phyloP scores from a whole-genome alignment of 2,329 filamentous ascomycete genomes.

The Aspergillus vadensis region DNA sequence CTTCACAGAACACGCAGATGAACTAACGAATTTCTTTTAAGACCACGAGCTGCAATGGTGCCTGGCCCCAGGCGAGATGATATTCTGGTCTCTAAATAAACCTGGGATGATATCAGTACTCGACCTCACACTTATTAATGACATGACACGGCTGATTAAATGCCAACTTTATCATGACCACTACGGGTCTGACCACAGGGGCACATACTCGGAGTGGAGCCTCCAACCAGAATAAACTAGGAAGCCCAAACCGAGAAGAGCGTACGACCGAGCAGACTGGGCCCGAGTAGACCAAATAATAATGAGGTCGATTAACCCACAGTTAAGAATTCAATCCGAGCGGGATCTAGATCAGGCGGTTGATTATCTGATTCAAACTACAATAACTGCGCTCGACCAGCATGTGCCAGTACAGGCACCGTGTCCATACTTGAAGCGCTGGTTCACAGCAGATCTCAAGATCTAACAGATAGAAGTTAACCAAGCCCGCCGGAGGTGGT shows the following conservation, averaged over 20 bases:
- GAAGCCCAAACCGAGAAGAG: conserved; percentile 13
- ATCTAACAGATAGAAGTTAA: conserved; percentile 25
- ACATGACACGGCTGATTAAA: conserved; percentile 19
- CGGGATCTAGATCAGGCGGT: too few species aligned
- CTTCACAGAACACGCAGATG: conserved; percentile 14
- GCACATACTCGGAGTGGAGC: conserved; percentile 25
- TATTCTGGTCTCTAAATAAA: conserved; percentile 7
- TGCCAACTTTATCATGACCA: conserved; percentile 28
- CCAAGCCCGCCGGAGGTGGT: conserved; percentile 21
- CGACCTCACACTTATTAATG: conserved; percentile 21
- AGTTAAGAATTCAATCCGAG: conserved; percentile 8
- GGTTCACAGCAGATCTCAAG: conserved; percentile 17
- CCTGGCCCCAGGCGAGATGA: conserved; percentile 14
- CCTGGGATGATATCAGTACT: conserved; percentile 17
- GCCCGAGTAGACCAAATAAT: conserved; percentile 12
- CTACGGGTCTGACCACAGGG: conserved; percentile 26
- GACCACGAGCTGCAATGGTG: conserved; percentile 10
- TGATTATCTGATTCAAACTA: too few species aligned
- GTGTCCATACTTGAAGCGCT: too few species aligned
- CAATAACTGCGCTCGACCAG: too few species aligned
- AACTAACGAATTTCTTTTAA: conserved; percentile 16
- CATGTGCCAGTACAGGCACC: too few species aligned
- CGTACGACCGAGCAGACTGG: conserved; percentile 20
- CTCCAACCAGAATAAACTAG: conserved; percentile 6
- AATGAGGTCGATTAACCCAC: conserved; percentile 9